Base-by-base conservation (phyloP, 768 basidiomycete species). In the Phaeolepiota aurea region DNA sequence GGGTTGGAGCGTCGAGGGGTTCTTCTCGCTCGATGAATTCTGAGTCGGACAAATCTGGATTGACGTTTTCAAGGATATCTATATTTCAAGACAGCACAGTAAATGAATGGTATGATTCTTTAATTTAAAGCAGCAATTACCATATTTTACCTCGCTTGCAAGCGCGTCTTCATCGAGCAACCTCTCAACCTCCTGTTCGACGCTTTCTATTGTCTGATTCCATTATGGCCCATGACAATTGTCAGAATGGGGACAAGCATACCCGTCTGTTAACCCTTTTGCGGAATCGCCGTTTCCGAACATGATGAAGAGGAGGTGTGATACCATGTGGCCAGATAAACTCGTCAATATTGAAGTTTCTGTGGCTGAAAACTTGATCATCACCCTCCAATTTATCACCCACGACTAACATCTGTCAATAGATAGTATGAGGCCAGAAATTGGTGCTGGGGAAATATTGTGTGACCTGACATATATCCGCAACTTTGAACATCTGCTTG, bases 281-380 rank as follows among this genome's bases (percentile, higher is more conserved):
- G 44, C 94, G 74, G 63, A 97, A 98, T 32, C 96, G 69, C 28
- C 94, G 75, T 61, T 96, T 96, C 41, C 94, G 76, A 34, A 79
- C 89, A 54, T 93, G 80, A 48, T 87, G 80, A 41, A 99, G 61
- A 1, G 96, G 94, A 37, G 94, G 94, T 0, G 93, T 96, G 34
- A 98, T 69, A 2, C 96, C 96, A 53, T 98, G 93, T 0, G 87
- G 92, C 84, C 88, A 99, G 41, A 97, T 90, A 59, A 93, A 97
- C 48, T 97, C 93, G 49, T 96, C 90, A 36, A 96, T 76, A 50
- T 82, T 91, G 64, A 94, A 87, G 40, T 71, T 76, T 56, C 77
- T 81, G 32, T 76, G 77, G 22, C 68, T 71, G 11, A 66, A 65
- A 31, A 79, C 46, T 1, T 75, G 68, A 23, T 87, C 84, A 46